A percentile compares a stretch with the other conserved stretches of the same genome.
These are phyloP conservation scores for Immersiella caudata DNA, from an alignment of 495 filamentous ascomycete genomes.

Conservation along the genomic window DNA sequence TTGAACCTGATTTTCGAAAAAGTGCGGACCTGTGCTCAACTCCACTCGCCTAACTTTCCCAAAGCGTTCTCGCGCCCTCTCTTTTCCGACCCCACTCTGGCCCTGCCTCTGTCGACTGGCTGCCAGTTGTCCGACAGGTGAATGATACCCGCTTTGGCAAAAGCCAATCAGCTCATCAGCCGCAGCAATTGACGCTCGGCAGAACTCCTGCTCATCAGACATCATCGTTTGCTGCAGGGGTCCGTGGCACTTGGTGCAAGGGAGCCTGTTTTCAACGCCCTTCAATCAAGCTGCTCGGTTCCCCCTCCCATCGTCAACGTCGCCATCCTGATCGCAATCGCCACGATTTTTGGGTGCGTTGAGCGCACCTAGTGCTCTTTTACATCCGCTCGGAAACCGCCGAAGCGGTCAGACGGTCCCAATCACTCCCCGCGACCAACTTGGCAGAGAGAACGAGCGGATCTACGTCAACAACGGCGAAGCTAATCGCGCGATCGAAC, in stretches of 20 bases:
- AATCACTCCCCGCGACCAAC: neutral
- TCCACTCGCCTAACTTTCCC: slow-evolving; percentile 35
- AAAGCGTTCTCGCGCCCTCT: slow-evolving; percentile 29
- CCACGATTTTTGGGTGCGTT: neutral
- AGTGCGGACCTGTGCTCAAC: slow-evolving; percentile 40
- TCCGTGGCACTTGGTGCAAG: slow-evolving; percentile 10
- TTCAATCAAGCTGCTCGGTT: neutral
- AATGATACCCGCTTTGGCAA: neutral
- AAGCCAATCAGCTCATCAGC: slow-evolving; percentile 12
- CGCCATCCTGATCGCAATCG: neutral
- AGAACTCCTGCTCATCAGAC: slow-evolving; percentile 24
- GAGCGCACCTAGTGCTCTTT: neutral
- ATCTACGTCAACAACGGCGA: slow-evolving; percentile 19
- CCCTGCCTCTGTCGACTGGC: slow-evolving; percentile 9
- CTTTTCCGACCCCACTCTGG: slow-evolving; percentile 15
- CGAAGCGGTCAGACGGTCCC: neutral
- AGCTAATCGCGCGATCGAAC: slow-evolving; percentile 7
- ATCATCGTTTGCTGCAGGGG: slow-evolving; percentile 12
- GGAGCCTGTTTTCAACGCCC: slow-evolving; percentile 11
- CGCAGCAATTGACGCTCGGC: slow-evolving; percentile 10
- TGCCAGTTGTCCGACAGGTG: slow-evolving; percentile 12
- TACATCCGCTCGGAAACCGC: neutral
- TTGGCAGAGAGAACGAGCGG: neutral
- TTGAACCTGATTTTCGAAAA: slow-evolving; percentile 41
- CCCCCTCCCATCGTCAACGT: neutral